A percentile compares a stretch with the other conserved stretches of the same genome.
Conservation (phyloP, 441 rosid species). For the Gossypium lobatum region DNA sequence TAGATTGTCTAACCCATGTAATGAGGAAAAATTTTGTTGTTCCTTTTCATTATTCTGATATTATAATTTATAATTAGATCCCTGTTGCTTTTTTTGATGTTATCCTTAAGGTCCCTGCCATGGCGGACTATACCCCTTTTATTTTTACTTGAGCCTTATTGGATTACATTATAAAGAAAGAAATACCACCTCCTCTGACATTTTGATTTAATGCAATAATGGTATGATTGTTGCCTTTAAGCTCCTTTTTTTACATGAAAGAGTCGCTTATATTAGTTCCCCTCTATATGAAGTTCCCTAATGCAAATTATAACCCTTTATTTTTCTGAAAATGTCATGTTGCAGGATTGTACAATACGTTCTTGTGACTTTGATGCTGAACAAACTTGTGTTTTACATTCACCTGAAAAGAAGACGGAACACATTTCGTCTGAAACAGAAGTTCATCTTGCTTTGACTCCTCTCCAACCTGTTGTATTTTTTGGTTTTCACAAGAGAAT, state of each 20-base stretch:
- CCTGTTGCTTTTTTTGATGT: not conserved
- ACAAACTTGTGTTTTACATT: conserved; percentile 93
- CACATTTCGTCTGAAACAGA: conserved; percentile 72
- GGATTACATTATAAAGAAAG: conserved; percentile 1
- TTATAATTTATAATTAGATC: not conserved
- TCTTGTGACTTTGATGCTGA: conserved; percentile 96
- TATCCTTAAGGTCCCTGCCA: not conserved
- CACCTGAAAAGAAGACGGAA: conserved; percentile 90
- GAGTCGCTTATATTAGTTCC: not conserved
- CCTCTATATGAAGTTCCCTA: not conserved
- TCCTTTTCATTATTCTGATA: not conserved
- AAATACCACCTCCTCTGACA: not conserved
- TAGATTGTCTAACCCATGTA: not conserved
- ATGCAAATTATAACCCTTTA: not conserved
- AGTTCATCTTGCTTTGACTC: conserved; percentile 96
- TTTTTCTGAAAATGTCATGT: not conserved
- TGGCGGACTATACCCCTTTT: not conserved
- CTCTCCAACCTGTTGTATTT: conserved; percentile 94
- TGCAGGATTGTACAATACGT: conserved; percentile 94
- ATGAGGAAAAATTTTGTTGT: not conserved
- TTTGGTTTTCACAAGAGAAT: conserved; percentile 89
- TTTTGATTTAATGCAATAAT: not conserved
- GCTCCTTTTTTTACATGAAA: not conserved
- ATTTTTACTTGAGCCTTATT: not conserved
- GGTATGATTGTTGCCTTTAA: not conserved